phyloP scores from a whole-genome alignment of 1,284 basidiomycete species.

The Irpex sp. region DNA sequence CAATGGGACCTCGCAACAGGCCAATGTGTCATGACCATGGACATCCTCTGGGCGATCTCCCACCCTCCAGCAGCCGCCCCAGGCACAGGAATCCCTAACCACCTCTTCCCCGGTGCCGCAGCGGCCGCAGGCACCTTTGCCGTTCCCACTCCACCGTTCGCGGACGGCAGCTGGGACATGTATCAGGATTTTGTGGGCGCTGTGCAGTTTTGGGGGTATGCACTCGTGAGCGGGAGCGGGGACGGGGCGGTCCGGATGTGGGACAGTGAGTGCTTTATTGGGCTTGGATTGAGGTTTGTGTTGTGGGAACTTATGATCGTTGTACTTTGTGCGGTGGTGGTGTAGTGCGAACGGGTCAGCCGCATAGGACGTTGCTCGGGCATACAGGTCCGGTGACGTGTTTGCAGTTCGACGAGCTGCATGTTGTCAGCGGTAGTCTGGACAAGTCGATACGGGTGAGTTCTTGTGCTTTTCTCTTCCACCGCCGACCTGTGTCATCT shows the following conservation, averaged over 20 bases:
- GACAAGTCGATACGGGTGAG: conserved; percentile 90
- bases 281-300: too few relatives aligned
- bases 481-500: too few relatives aligned
- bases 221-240: conserved; percentile 92
- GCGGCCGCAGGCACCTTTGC: conserved; percentile 66
- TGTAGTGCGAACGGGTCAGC: conserved; percentile 94
- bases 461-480: too few relatives aligned
- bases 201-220: conserved; percentile 98
- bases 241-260: conserved; percentile 98
- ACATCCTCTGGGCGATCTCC: conserved; percentile 98
- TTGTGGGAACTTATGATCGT: background rate
- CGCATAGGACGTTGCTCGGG: conserved; percentile 88
- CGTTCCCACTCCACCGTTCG: conserved; percentile 80
- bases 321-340: background rate
- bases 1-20: conserved; percentile 98
- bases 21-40: conserved; percentile 99
- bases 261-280: conserved; percentile 82
- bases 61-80: conserved; percentile 66
- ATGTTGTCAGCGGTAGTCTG: conserved; percentile 87
- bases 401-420: conserved; percentile 94
- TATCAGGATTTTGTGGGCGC: conserved; percentile 98
- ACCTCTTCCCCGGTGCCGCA: conserved; percentile 48
- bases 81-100: conserved; percentile 34
- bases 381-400: conserved; percentile 94
- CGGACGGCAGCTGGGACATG: conserved; percentile 91